Evolutionary conservation across 306 rosid genomes (phyloP).

Genomic region (Acacia acuminata): DNA sequence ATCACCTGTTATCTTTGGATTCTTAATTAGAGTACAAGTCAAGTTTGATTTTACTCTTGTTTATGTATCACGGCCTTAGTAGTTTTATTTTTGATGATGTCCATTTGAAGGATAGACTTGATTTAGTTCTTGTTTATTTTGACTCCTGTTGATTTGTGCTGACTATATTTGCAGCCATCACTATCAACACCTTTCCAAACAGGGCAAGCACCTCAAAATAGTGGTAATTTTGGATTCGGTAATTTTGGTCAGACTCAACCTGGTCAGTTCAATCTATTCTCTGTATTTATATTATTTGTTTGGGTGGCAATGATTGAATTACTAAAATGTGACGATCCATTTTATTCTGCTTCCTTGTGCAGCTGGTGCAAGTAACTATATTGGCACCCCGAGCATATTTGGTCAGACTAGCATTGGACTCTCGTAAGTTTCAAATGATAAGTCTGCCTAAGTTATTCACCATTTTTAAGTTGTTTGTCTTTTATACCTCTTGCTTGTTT

Average conservation of each 20-base stretch:
- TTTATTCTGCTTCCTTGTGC: conserved; percentile 30
- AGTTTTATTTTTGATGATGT: conserved; percentile 6
- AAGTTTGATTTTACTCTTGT: background rate
- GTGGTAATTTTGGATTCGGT: conserved; percentile 50
- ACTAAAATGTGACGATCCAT: conserved; percentile 25
- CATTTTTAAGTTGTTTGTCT: background rate
- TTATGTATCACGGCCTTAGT: background rate
- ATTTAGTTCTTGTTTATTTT: conserved; percentile 19
- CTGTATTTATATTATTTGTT: background rate
- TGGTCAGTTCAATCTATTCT: conserved; percentile 48
- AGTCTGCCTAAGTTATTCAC: background rate
- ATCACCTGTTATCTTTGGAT: background rate
- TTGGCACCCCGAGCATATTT: conserved; percentile 58
- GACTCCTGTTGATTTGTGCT: conserved; percentile 1
- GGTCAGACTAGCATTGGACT: conserved; percentile 69
- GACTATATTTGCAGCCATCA: conserved; percentile 48
- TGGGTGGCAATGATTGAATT: conserved; percentile 19
- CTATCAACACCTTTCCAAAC: conserved; percentile 63
- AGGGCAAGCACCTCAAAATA: conserved; percentile 51
- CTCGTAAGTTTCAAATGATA: conserved; percentile 53
- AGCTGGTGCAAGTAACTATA: conserved; percentile 54
- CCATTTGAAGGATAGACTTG: background rate
- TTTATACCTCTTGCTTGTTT: background rate
- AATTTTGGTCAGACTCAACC: conserved; percentile 67
- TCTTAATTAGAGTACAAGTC: conserved; percentile 8